These are phyloP conservation scores for Blastomyces percursus DNA, from an alignment of 2,329 filamentous ascomycete genomes.

Conservation along the genomic window DNA sequence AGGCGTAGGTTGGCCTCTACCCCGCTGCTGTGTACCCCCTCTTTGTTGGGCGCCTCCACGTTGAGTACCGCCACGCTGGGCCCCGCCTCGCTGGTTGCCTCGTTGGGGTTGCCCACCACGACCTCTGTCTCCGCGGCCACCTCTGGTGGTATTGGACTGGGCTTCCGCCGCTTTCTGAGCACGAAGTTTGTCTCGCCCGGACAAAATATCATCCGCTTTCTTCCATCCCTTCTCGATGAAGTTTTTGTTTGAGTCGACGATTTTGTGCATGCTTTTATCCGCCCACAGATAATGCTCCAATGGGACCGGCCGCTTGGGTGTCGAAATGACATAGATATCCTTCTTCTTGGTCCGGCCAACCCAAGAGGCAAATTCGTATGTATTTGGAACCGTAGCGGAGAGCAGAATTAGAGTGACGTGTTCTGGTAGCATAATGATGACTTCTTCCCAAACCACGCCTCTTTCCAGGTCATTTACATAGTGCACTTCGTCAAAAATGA, in stretches of 20 bases:
- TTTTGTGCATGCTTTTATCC: constrained; percentile 82
- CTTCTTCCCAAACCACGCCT: constrained; percentile 98
- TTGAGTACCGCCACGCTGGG: constrained; percentile 37
- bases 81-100: constrained; percentile 19
- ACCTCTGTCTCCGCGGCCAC: constrained; percentile 37
- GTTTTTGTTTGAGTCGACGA: constrained; percentile 83
- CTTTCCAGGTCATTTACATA: constrained; percentile 95
- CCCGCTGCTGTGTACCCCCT: constrained; percentile 42
- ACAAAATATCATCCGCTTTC: constrained; percentile 70
- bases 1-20: constrained; percentile 44
- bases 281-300: constrained; percentile 96
- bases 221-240: constrained; percentile 94
- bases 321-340: constrained; percentile 98
- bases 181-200: constrained; percentile 68
- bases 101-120: constrained; percentile 14
- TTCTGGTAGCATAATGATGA: constrained; percentile 98
- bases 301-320: constrained; percentile 85
- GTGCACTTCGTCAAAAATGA: constrained; percentile 98
- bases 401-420: constrained; percentile 92
- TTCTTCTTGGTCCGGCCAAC: constrained; percentile 97
- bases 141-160: constrained; percentile 44
- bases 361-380: constrained; percentile 96
- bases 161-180: constrained; percentile 41
- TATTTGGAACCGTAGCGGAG: constrained; percentile 95
- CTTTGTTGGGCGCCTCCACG: constrained; percentile 27